Conservation (phyloP, 78 protist genomes). For the Cavenderia fasciculata region DNA sequence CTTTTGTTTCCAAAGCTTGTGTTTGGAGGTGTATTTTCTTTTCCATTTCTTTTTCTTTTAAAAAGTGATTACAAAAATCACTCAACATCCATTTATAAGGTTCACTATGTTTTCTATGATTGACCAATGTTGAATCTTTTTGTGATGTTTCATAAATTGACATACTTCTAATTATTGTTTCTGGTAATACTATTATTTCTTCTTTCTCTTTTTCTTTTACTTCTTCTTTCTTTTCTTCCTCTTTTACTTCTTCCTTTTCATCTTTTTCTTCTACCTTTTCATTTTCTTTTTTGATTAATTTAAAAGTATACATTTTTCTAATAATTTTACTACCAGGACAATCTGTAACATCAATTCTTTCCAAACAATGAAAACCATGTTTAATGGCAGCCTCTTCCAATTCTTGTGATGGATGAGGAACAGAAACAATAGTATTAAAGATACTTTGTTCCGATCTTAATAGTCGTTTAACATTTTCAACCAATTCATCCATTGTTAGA, state of each 20-base stretch:
- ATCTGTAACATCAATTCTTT: conserved; percentile 40
- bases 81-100: conserved; percentile 65
- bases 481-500: conserved; percentile 48
- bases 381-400: conserved; percentile 15
- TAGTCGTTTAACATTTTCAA: conserved; percentile 10
- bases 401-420: conserved; percentile 52
- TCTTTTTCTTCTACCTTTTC: background rate
- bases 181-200: no score
- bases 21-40: no score
- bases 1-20: no score
- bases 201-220: no score
- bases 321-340: conserved; percentile 28
- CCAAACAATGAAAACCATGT: conserved; percentile 38
- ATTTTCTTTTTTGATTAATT: background rate
- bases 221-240: background rate
- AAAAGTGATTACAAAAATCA: conserved; percentile 72
- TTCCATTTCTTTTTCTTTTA: conserved; percentile 22
- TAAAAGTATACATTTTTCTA: conserved; percentile 65
- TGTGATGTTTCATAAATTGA: conserved; percentile 66
- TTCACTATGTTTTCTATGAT: conserved; percentile 55
- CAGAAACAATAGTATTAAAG: conserved; percentile 42
- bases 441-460: conserved; percentile 20
- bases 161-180: background rate
- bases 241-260: background rate
- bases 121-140: conserved; percentile 39